Evolutionary conservation across 1,284 basidiomycete species (phyloP).

Genomic region (Pseudozyma tsukubaensis): DNA sequence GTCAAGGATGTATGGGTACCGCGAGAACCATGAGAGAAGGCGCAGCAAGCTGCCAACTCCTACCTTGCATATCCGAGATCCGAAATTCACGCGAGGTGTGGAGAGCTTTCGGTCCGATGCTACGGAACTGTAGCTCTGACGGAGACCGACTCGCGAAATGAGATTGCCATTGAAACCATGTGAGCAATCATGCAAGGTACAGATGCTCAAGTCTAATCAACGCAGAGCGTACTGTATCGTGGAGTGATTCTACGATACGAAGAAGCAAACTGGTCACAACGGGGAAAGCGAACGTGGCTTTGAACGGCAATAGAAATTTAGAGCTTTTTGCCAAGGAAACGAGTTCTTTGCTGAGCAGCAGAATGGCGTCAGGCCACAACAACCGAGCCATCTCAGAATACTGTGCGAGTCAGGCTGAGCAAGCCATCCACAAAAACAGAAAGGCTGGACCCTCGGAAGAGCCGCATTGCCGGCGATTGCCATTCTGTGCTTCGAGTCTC

Average conservation of each 20-base stretch:
- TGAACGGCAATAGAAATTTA: neutral
- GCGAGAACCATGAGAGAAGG: neutral
- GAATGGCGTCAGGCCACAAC: no score
- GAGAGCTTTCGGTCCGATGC: neutral
- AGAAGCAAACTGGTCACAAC: neutral
- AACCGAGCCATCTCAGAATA: no score
- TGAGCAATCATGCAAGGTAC: no score
- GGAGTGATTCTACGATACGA: neutral
- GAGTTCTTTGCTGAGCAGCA: neutral
- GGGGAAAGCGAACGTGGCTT: neutral
- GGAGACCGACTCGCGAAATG: no score
- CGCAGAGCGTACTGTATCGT: neutral
- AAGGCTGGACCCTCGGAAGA: no score
- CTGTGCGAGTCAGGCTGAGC: neutral
- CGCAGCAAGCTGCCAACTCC: slow-evolving; percentile 1
- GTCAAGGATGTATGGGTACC: neutral
- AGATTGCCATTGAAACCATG: neutral
- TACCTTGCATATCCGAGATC: slow-evolving; percentile 20
- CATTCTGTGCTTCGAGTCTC: no score
- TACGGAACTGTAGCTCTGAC: no score
- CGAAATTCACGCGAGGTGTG: slow-evolving; percentile 5
- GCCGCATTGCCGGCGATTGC: no score
- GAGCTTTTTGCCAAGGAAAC: slow-evolving; percentile 2
- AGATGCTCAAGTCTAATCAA: no score
- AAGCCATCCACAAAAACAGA: neutral